A percentile compares a stretch with the other conserved stretches of the same genome.
Evolutionary conservation across 2,329 filamentous ascomycete genomes (phyloP).

Genomic region (Paecilomyces formosus): DNA sequence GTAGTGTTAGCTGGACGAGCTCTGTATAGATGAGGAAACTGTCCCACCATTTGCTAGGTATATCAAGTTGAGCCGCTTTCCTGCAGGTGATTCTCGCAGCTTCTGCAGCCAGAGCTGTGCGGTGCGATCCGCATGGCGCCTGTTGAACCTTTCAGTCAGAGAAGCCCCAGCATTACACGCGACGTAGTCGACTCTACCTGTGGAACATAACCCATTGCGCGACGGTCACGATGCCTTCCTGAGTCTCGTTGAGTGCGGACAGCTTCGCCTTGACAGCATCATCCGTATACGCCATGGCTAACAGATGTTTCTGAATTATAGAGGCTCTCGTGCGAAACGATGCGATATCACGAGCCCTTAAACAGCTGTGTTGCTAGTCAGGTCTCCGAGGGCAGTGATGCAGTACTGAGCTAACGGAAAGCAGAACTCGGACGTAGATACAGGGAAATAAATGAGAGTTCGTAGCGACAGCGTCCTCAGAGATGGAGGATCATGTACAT

Average conservation of each 20-base stretch:
- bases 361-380: background rate
- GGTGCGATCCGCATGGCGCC: constrained; percentile 85
- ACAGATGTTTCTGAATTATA: background rate
- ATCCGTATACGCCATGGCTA: constrained; percentile 83
- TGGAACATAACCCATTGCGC: constrained; percentile 99
- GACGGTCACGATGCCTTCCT: constrained; percentile 92
- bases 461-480: background rate
- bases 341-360: background rate
- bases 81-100: constrained; percentile 76
- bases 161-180: constrained; percentile 8
- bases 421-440: background rate
- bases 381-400: background rate
- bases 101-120: constrained; percentile 87
- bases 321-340: background rate
- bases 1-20: background rate
- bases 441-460: background rate
- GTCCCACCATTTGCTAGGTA: constrained; percentile 86
- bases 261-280: constrained; percentile 93
- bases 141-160: constrained; percentile 32
- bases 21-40: background rate
- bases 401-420: background rate
- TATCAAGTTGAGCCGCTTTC: constrained; percentile 81
- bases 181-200: constrained; percentile 51
- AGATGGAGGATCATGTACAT: background rate
- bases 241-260: constrained; percentile 89